Percentiles rank a stretch among this genome's conserved stretches.
phyloP scores from a whole-genome alignment of 2,329 filamentous ascomycete species.

The Orbilia quercus region DNA sequence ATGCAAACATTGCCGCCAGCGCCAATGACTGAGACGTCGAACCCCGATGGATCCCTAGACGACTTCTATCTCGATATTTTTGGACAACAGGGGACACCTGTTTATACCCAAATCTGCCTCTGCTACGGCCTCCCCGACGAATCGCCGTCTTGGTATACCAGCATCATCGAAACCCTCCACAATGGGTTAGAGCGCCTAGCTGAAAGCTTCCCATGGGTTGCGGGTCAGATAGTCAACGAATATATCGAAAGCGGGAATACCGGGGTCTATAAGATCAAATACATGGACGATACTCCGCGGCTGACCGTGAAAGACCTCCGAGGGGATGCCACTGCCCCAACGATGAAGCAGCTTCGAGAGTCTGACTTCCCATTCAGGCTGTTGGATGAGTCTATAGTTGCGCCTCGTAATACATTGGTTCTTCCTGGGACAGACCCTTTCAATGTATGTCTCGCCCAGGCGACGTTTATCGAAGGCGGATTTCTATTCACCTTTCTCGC shows the following conservation, averaged over 20 bases:
- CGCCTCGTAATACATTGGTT: constrained; percentile 64
- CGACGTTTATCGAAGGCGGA: constrained; percentile 67
- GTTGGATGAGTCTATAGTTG: constrained; percentile 66
- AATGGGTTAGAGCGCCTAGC: constrained; percentile 64
- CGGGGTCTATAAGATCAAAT: constrained; percentile 64
- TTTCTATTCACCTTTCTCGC: constrained; percentile 67
- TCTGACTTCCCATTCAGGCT: constrained; percentile 66
- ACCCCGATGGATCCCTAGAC: constrained; percentile 17
- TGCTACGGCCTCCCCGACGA: constrained; percentile 35
- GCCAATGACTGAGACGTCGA: constrained; percentile 16
- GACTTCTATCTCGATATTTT: constrained; percentile 48
- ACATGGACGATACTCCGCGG: constrained; percentile 60
- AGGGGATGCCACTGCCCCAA: constrained; percentile 62
- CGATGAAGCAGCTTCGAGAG: constrained; percentile 63
- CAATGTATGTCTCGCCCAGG: constrained; percentile 66
- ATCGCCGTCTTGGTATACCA: constrained; percentile 31
- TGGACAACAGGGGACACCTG: constrained; percentile 41
- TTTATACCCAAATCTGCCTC: constrained; percentile 47
- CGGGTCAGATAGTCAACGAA: constrained; percentile 65
- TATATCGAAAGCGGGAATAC: constrained; percentile 59
- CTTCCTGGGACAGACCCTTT: constrained; percentile 59
- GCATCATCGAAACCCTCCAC: constrained; percentile 58
- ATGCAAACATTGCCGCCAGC: constrained; percentile 32
- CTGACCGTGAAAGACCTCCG: constrained; percentile 65
- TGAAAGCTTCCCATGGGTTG: constrained; percentile 65